Evolutionary conservation across 2,329 filamentous ascomycete genomes (phyloP).

Genomic region (Septoria linicola): DNA sequence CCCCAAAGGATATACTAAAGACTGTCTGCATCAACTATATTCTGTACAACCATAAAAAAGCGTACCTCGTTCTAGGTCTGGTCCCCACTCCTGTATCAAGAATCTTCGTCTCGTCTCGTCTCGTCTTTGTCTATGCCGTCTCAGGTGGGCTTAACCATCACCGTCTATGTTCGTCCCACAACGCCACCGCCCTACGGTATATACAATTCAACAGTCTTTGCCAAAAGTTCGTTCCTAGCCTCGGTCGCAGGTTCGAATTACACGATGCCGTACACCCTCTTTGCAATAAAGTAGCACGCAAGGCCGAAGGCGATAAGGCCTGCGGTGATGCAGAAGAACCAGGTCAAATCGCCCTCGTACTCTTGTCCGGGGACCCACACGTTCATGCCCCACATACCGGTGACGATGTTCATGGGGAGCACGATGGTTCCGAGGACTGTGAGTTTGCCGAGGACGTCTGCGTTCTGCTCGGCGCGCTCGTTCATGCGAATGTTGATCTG

Average conservation of each 20-base stretch:
- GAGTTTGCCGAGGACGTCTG: conserved; percentile 89
- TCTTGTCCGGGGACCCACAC: conserved; percentile 80
- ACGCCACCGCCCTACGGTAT: too few relatives aligned
- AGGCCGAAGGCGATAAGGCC: conserved; percentile 77
- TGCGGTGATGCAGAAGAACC: conserved; percentile 67
- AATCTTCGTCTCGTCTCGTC: too few relatives aligned
- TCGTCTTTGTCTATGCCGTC: too few relatives aligned
- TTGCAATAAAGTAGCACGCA: conserved; percentile 76
- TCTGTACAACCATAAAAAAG: too few relatives aligned
- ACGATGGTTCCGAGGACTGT: conserved; percentile 97
- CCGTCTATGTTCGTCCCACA: too few relatives aligned
- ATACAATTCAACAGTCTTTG: too few relatives aligned
- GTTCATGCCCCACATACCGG: conserved; percentile 98
- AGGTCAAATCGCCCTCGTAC: conserved; percentile 46
- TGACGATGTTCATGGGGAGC: conserved; percentile 98
- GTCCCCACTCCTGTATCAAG: too few relatives aligned
- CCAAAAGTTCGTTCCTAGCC: too few relatives aligned
- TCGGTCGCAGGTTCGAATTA: conserved; percentile 36
- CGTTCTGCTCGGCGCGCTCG: conserved; percentile 91
- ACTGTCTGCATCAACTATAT: too few relatives aligned
- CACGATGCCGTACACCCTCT: conserved; percentile 78
- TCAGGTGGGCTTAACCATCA: too few relatives aligned
- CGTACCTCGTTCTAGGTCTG: too few relatives aligned
- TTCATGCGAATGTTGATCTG: conserved; percentile 99
- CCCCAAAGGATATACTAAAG: too few relatives aligned